These are phyloP conservation scores for Solanum rostratum DNA, from an alignment of 257 asterid species.

Conservation along the genomic window DNA sequence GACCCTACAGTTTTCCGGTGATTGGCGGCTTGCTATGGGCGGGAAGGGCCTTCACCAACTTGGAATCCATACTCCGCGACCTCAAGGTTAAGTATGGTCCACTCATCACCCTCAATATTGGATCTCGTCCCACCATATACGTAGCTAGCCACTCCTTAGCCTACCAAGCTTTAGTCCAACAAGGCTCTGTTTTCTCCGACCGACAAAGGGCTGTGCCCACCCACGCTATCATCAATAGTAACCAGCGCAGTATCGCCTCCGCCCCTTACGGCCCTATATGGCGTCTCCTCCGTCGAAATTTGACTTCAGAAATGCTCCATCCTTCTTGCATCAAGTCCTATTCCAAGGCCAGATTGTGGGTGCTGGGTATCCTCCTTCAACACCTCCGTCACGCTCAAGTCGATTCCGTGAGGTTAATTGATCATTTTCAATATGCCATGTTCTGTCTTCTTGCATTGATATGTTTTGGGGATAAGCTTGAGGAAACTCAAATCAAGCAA, in stretches of 20 bases:
- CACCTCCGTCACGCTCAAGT: background rate
- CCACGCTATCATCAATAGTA: background rate
- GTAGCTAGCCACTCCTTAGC: background rate
- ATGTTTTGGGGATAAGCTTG: background rate
- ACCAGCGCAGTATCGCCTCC: background rate
- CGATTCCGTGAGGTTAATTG: background rate
- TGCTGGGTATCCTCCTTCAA: background rate
- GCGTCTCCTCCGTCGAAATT: background rate
- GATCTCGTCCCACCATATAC: background rate
- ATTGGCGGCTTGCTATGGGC: background rate
- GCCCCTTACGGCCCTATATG: background rate
- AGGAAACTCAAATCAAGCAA: background rate
- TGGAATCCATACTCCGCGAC: background rate
- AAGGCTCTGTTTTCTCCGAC: background rate
- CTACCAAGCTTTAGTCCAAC: background rate
- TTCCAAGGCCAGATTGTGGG: background rate
- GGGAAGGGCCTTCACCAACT: rapidly evolving
- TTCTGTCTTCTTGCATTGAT: background rate
- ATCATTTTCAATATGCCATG: background rate
- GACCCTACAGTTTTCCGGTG: background rate
- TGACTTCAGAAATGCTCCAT: background rate
- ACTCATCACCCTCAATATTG: background rate
- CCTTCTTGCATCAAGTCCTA: background rate
- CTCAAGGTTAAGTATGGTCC: background rate
- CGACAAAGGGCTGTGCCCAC: background rate